Evolutionary conservation across 306 rosid genomes (phyloP), one percentile per base, ranked within the genome.

Genomic region (Astragalus membranaceus): DNA sequence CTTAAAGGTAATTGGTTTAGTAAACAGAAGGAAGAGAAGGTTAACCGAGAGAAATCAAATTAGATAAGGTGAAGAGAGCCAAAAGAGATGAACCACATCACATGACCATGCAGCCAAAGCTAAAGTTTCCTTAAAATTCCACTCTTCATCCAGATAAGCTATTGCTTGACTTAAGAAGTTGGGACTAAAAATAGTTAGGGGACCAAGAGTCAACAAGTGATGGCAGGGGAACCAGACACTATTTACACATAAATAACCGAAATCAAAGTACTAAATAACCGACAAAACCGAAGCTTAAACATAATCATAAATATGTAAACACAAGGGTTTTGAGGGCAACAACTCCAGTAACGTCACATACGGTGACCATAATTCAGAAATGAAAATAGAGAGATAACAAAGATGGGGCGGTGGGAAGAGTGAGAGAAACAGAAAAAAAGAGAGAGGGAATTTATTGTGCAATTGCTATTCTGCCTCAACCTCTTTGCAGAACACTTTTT

Each of bases 1-100:
- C 59, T 52, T 69, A 10, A 26, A 48, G 55, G 48, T 70, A 70
- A 36, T 54, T 64, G 81, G 59, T 39, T 52, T 23, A 52, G 51
- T 60, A 43, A 61, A 52, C 76, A 30, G 26, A 61, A 42, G 33
- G 15, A 69, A 53, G 46, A 69, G 20, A 42, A 59, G 26, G n/a
- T 72, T 72, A 35, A 48, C 20, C 35, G 61, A 17, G 30, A 60
- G 48, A 47, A 49, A 60, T 48, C 15, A 35, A 48, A 33, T 47
- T 7, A 12, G 14, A 35, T 17, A 60, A 72, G 60, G 60, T 60
- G 61, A 60, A 49, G 51, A 41, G 15, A 49, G 65, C 41, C 71
- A 50, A 2, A 68, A 69, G 37, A 60, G 49, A 37, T 43, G 15
- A 8, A 47, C 47, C 8, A 14, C 54, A n/a, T 57, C 8, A 14